These are phyloP conservation scores for Oryza brachyantha DNA, from an alignment of 176 grass and related monocot species.

Conservation along the genomic window DNA sequence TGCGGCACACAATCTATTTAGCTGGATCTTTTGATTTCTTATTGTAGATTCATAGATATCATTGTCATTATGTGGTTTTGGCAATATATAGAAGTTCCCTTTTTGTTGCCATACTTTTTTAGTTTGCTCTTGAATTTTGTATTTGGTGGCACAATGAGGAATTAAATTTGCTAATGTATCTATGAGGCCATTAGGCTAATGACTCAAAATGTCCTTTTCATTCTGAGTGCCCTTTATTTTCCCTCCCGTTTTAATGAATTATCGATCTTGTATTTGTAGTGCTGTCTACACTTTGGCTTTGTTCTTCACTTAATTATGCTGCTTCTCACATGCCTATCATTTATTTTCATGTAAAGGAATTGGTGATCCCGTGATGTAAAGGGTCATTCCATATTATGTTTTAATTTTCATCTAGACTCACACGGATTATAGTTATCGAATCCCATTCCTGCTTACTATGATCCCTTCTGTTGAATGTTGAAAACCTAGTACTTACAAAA, in stretches of 20 bases:
- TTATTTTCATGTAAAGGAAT: neutral
- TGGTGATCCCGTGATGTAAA: neutral
- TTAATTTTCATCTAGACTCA: neutral
- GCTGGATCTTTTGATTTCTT: neutral
- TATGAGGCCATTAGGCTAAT: slow-evolving; percentile 38
- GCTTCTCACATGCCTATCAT: neutral
- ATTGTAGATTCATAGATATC: neutral
- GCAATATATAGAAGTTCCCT: too few species aligned
- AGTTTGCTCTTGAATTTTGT: neutral
- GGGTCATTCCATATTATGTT: neutral
- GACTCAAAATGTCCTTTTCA: slow-evolving; percentile 66
- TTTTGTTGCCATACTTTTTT: neutral
- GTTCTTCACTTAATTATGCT: too few species aligned
- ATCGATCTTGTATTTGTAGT: too few species aligned
- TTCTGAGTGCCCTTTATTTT: slow-evolving; percentile 47
- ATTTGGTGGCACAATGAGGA: slow-evolving; percentile 42
- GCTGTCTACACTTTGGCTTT: too few species aligned
- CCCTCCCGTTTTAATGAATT: neutral
- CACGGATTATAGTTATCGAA: neutral
- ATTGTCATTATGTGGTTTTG: neutral
- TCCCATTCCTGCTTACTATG: too few species aligned
- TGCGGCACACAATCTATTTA: neutral
- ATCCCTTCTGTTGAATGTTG: neutral
- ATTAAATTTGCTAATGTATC: slow-evolving; percentile 43
- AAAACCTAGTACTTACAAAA: neutral